Percentiles rank a stretch among this genome's conserved stretches.
Evolutionary conservation across 805 yeast species (phyloP).

Genomic region (Cyberlindnera mycetangii): DNA sequence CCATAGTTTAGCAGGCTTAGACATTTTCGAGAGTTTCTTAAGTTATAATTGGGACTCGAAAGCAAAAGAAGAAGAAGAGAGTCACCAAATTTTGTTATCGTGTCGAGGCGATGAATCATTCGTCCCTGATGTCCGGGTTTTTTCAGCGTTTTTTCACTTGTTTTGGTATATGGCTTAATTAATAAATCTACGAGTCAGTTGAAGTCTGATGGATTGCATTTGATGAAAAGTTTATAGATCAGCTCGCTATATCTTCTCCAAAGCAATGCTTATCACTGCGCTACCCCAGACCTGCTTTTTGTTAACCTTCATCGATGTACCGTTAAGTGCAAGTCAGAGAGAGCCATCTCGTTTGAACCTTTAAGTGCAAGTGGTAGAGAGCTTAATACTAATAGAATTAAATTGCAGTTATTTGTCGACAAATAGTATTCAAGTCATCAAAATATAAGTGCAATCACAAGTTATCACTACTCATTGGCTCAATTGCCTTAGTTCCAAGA

Average conservation of each 20-base stretch:
- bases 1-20: constrained; percentile 67
- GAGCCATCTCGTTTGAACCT: background rate
- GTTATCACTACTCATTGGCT: background rate
- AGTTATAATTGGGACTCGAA: background rate
- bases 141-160: background rate
- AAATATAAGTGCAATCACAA: too few relatives aligned
- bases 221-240: too few relatives aligned
- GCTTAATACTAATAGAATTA: too few relatives aligned
- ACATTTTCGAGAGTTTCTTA: constrained; percentile 11
- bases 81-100: background rate
- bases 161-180: too few relatives aligned
- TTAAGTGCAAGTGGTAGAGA: constrained; percentile 5
- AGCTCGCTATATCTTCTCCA: too few relatives aligned
- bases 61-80: background rate
- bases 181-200: background rate
- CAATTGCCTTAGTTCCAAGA: background rate
- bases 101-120: constrained; percentile 1
- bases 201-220: too few relatives aligned
- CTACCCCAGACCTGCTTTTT: background rate
- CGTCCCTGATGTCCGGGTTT: constrained; percentile 1
- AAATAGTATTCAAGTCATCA: background rate
- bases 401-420: too few relatives aligned
- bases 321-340: constrained; percentile 6
- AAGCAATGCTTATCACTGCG: background rate
- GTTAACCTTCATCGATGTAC: background rate